These are phyloP conservation scores for Geosmithia flava DNA, from an alignment of 2,329 filamentous ascomycete genomes.

Conservation along the genomic window DNA sequence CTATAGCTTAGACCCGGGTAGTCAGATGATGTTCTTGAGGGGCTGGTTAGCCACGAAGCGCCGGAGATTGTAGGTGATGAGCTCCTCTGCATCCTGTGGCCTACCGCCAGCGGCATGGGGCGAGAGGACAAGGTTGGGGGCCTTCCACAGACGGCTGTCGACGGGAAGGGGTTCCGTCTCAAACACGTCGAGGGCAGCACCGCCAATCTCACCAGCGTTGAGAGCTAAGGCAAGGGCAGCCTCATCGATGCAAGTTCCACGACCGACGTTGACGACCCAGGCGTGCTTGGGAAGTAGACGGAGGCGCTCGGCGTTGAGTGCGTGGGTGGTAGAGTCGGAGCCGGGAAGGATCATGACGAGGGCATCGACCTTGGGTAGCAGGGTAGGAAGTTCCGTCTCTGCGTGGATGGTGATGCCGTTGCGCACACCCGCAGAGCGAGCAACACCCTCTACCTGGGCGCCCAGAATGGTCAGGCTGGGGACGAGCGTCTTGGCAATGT, in stretches of 20 bases:
- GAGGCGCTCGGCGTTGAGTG: slow-evolving; percentile 40
- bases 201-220: slow-evolving; percentile 27
- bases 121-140: slow-evolving; percentile 38
- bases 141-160: slow-evolving; percentile 32
- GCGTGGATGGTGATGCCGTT: slow-evolving; percentile 43
- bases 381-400: slow-evolving; percentile 38
- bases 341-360: slow-evolving; percentile 58
- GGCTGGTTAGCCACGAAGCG: slow-evolving; percentile 45
- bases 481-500: slow-evolving; percentile 49
- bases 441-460: slow-evolving; percentile 45
- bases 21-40: slow-evolving; percentile 37
- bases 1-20: slow-evolving; percentile 1
- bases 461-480: slow-evolving; percentile 42
- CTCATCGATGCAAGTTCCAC: slow-evolving; percentile 35
- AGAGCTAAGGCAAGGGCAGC: slow-evolving; percentile 33
- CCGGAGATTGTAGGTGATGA: slow-evolving; percentile 50
- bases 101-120: slow-evolving; percentile 48
- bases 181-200: slow-evolving; percentile 37
- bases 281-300: slow-evolving; percentile 42
- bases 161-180: slow-evolving; percentile 30
- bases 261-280: slow-evolving; percentile 41
- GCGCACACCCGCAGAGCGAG: slow-evolving; percentile 41
- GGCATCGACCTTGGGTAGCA: slow-evolving; percentile 46
- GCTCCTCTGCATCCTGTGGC: slow-evolving; percentile 44
- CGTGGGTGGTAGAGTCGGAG: slow-evolving; percentile 40